Percentiles rank a stretch among this genome's conserved stretches.
Evolutionary conservation across 192 early-diverging fungal genomes (phyloP).

Genomic region (Coemansia sp.): DNA sequence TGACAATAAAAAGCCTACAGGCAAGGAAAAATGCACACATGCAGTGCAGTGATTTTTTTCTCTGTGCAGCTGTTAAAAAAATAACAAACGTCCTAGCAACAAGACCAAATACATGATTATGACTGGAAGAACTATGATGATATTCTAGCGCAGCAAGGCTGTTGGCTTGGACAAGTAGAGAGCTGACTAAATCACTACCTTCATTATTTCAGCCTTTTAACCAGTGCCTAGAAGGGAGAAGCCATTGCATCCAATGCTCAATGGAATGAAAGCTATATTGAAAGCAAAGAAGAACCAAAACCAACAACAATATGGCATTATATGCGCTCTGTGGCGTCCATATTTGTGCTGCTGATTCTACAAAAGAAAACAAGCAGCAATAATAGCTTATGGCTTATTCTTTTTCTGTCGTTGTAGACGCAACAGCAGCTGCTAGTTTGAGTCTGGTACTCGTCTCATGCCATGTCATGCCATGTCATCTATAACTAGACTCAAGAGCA

Average conservation of each 20-base stretch:
- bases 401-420: no score
- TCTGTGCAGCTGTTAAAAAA: constrained; percentile 3
- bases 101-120: no score
- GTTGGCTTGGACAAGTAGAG: no score
- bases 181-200: no score
- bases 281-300: constrained; percentile 1
- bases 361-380: neutral
- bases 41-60: constrained; percentile 8
- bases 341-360: constrained; percentile 9
- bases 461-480: no score
- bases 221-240: no score
- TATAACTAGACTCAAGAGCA: neutral
- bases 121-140: no score
- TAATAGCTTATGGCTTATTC: neutral
- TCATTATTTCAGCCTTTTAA: no score
- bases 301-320: neutral
- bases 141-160: no score
- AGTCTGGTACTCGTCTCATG: no score
- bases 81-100: neutral
- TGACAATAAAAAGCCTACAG: neutral
- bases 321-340: neutral
- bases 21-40: neutral
- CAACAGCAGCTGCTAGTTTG: no score
- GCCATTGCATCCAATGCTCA: neutral
- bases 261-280: neutral